Percentiles rank a stretch among this genome's conserved stretches.
phyloP scores from a whole-genome alignment of 2,329 filamentous ascomycete species.

The Phialophora macrospora region DNA sequence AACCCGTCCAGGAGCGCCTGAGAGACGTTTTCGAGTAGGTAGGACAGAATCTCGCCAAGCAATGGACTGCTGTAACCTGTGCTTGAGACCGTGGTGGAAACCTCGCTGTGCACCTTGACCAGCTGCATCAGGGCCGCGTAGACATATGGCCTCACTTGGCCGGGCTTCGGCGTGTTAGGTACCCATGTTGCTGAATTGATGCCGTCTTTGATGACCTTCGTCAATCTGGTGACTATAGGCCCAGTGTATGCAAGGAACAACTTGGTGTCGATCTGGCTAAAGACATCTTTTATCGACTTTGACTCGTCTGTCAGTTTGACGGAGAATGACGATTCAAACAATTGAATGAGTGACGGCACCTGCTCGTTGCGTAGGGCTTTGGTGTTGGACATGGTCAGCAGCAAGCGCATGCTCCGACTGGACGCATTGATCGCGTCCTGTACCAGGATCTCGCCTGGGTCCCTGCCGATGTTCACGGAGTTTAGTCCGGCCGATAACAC shows the following conservation, averaged over 20 bases:
- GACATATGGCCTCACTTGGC: slow-evolving; percentile 82
- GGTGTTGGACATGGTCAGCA: slow-evolving; percentile 91
- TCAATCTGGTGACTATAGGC: slow-evolving; percentile 71
- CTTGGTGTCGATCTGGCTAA: slow-evolving; percentile 85
- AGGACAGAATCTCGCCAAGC: slow-evolving; percentile 79
- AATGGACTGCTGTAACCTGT: slow-evolving; percentile 70
- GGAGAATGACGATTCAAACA: slow-evolving; percentile 92
- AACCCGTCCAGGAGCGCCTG: slow-evolving; percentile 82
- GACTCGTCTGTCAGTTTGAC: slow-evolving; percentile 93
- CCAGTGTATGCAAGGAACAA: slow-evolving; percentile 92
- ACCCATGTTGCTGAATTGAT: slow-evolving; percentile 75
- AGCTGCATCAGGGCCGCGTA: slow-evolving; percentile 84
- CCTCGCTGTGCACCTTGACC: slow-evolving; percentile 89
- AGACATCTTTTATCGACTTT: slow-evolving; percentile 87
- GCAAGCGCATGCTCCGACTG: slow-evolving; percentile 84
- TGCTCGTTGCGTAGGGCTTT: slow-evolving; percentile 79
- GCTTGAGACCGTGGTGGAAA: slow-evolving; percentile 70
- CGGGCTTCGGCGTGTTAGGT: slow-evolving; percentile 64
- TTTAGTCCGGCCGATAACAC: slow-evolving; percentile 53
- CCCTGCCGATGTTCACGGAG: slow-evolving; percentile 36
- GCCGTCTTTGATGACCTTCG: slow-evolving; percentile 72
- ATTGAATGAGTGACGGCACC: slow-evolving; percentile 83
- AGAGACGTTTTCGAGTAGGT: slow-evolving; percentile 82
- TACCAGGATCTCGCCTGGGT: slow-evolving; percentile 49
- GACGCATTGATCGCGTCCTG: slow-evolving; percentile 59